Base-by-base conservation (phyloP, 2,329 filamentous ascomycete genomes). In the Cercospora brassicicola region DNA sequence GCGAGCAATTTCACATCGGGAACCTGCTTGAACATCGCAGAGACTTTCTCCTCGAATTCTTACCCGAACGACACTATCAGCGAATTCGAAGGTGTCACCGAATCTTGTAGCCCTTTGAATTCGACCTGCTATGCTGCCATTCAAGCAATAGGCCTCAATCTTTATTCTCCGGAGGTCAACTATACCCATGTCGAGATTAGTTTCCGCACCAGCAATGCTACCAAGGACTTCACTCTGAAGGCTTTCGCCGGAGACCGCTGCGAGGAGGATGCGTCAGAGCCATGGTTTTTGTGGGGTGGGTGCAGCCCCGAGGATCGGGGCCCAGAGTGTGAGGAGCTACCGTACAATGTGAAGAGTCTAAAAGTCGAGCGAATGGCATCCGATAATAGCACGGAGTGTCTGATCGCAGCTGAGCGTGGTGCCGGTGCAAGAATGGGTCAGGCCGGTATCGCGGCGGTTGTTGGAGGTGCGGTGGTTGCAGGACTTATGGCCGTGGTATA, bases 321-420 rank as follows among this genome's bases (percentile, higher is more conserved):
- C 3, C 0, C 33, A 4, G 2, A 53, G 5, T 62, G 59, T 62
- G 3, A 10, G 7, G 59, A 62, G 6, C 15, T 62, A 26, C 59
- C 59, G 15, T 62, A 62, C 28, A 62, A 28, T 20, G 36, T 62
- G n/a, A 62, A 62, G 23, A 62, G 59, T 62, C 11, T 51, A 1
- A 39, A 7, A 18, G 6, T 62, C 8, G 59, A 62, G 33, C 59
- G 23, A 62, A n/a, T 3, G 2, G 4, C 23, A 2, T 10, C 31
- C 2, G 59, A 3, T 31, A 8, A 62, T 9, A 2, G 23, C 3
- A 10, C 33, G 2, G 13, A 26, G 23, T 62, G 59, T 8, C 20
- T 62, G 59, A 30, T 62, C 15, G 59, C 36, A 7, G 59, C 59
- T 2, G 59, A 62, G 39, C 20, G 36, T 10, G 39, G 59, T 15